Percentiles rank a stretch among this genome's conserved stretches.
phyloP scores from a whole-genome alignment of 805 yeast genomes.

The Zygotorulaspora chibaensis region DNA sequence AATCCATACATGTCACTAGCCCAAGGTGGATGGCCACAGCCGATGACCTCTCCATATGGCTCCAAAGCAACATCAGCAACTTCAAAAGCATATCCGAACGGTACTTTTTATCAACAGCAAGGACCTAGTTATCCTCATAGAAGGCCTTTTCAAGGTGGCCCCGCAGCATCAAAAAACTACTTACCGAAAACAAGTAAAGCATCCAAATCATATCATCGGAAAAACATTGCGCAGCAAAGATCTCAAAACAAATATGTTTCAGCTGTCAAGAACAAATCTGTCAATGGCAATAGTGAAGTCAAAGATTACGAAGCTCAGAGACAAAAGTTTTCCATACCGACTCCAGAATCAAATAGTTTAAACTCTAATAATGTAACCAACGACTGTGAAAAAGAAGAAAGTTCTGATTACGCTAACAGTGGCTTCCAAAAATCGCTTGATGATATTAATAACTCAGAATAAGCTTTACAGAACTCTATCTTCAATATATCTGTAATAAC shows the following conservation, averaged over 20 bases:
- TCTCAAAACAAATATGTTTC: constrained; percentile 4
- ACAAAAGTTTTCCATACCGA: constrained; percentile 14
- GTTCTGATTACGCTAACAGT: constrained; percentile 1
- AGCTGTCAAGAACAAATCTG: constrained; percentile 1
- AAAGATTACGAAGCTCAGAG: constrained; percentile 2
- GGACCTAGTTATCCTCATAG: constrained; percentile 12
- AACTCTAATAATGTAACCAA: constrained; percentile 3
- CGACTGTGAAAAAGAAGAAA: neutral
- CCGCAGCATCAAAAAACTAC: constrained; percentile 12
- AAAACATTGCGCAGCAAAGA: constrained; percentile 12
- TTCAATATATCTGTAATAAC: too few species aligned
- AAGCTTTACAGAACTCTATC: neutral
- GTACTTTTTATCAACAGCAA: constrained; percentile 16
- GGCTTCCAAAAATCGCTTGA: constrained; percentile 1
- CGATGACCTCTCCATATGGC: constrained; percentile 13
- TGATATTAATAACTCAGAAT: constrained; percentile 5
- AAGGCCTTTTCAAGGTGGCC: constrained; percentile 12
- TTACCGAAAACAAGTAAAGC: constrained; percentile 16
- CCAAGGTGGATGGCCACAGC: constrained; percentile 14
- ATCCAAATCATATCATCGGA: constrained; percentile 17
- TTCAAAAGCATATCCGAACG: constrained; percentile 13
- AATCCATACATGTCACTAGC: constrained; percentile 17
- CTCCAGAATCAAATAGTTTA: constrained; percentile 17
- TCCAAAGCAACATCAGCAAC: constrained; percentile 14
- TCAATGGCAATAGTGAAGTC: constrained; percentile 3